Percentiles rank a stretch among this genome's conserved stretches.
These are phyloP conservation scores for Chaetomiaceae sp. DNA, from an alignment of 2,329 filamentous ascomycete species.

Conservation along the genomic window DNA sequence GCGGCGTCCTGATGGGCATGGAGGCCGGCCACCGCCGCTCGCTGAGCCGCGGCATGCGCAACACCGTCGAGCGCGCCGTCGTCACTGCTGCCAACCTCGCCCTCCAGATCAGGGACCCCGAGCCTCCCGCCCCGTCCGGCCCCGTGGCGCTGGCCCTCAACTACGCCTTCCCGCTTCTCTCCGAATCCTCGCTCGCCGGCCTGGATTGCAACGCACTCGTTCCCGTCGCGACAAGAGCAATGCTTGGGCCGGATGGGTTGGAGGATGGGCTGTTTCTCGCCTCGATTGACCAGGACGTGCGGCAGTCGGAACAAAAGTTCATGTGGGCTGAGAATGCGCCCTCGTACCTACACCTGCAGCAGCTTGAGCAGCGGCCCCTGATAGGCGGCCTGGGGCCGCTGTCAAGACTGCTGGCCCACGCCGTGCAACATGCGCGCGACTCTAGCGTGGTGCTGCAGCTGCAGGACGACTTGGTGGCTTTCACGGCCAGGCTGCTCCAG, in stretches of 20 bases:
- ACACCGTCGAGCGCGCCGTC: slow-evolving; percentile 67
- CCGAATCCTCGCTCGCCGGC: slow-evolving; percentile 51
- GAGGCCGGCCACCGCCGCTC: slow-evolving; percentile 59
- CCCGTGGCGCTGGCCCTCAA: slow-evolving; percentile 68
- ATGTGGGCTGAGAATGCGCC: slow-evolving; percentile 59
- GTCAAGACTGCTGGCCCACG: slow-evolving; percentile 60
- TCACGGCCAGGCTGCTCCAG: slow-evolving; percentile 61
- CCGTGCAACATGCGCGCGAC: slow-evolving; percentile 49
- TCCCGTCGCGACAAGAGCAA: slow-evolving; percentile 62
- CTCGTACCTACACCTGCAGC: slow-evolving; percentile 57
- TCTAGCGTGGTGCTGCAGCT: slow-evolving; percentile 25
- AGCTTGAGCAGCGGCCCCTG: slow-evolving; percentile 56
- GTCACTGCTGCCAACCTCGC: slow-evolving; percentile 74
- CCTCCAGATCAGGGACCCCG: slow-evolving; percentile 40
- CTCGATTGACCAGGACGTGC: slow-evolving; percentile 63
- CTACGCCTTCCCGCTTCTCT: slow-evolving; percentile 69
- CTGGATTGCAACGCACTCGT: slow-evolving; percentile 67
- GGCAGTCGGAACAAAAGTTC: slow-evolving; percentile 51
- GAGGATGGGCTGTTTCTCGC: slow-evolving; percentile 71
- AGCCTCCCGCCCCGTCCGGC: slow-evolving; percentile 38
- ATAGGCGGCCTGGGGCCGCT: slow-evolving; percentile 64
- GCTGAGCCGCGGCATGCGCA: slow-evolving; percentile 60
- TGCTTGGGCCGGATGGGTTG: slow-evolving; percentile 69
- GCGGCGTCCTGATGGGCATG: slow-evolving; percentile 73
- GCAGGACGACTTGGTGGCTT: slow-evolving; percentile 60